phyloP scores from a whole-genome alignment of 441 rosid genomes.

The Gossypium davidsonii region DNA sequence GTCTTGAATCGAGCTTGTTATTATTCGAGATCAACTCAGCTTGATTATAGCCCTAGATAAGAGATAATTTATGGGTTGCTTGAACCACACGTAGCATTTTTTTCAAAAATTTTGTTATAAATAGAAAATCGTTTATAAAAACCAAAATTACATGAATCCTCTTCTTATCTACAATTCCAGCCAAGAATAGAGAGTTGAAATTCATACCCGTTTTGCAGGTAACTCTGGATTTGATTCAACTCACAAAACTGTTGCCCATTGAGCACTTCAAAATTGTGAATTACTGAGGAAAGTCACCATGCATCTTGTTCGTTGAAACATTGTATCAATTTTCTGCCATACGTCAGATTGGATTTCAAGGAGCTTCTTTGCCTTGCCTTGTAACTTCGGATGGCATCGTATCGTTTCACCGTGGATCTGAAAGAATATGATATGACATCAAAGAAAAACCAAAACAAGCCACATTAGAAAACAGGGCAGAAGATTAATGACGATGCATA shows the following conservation, averaged over 20 bases:
- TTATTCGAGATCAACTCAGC: too few species aligned
- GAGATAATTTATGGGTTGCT: not conserved
- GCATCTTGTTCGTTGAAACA: slow-evolving; percentile 87
- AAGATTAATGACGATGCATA: not conserved
- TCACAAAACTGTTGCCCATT: not conserved
- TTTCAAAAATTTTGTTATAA: not conserved
- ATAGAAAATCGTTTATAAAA: not conserved
- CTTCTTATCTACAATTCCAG: not conserved
- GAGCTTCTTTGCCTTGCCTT: slow-evolving; percentile 63
- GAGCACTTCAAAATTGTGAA: slow-evolving; percentile 55
- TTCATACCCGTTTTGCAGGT: not conserved
- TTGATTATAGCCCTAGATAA: not conserved
- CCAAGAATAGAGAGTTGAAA: not conserved
- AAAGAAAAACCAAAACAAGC: not conserved
- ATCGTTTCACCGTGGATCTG: slow-evolving; percentile 93
- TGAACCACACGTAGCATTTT: not conserved
- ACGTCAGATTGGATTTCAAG: slow-evolving; percentile 58
- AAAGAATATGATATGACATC: not conserved
- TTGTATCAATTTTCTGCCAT: slow-evolving; percentile 79
- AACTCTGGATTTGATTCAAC: not conserved
- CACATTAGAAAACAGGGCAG: not conserved
- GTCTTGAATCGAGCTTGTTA: too few species aligned
- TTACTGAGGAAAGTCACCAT: slow-evolving; percentile 84
- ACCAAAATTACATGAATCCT: not conserved
- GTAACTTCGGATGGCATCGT: slow-evolving; percentile 54